Evolutionary conservation across 1,139 yeast genomes (phyloP).

Genomic region (Citeromyces hawaiiensis): DNA sequence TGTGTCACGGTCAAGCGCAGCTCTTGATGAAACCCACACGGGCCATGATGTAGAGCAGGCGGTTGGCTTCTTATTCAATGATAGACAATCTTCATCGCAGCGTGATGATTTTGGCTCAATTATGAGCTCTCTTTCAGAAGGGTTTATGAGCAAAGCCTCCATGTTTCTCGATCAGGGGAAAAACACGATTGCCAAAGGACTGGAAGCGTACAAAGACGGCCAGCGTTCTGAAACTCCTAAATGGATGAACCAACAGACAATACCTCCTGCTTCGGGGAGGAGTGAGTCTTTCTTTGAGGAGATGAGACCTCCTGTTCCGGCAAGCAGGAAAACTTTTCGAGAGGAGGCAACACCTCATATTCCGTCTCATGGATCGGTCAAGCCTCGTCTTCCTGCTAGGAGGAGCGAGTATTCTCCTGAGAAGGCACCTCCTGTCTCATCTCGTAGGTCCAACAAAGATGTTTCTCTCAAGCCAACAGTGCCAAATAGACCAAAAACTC

Average conservation of each 20-base stretch:
- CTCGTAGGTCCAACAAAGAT: background rate
- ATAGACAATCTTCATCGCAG: conserved; percentile 3
- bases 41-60: conserved; percentile 57
- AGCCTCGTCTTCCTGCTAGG: conserved; percentile 7
- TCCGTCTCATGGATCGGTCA: conserved; percentile 2
- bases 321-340: too few relatives aligned
- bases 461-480: too few relatives aligned
- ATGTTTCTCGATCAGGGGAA: conserved; percentile 46
- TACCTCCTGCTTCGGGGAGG: conserved; percentile 13
- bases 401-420: conserved; percentile 4
- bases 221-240: conserved; percentile 34
- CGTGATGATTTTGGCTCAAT: conserved; percentile 24
- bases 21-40: conserved; percentile 35
- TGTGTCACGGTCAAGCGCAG: conserved; percentile 44
- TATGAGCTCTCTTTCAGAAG: conserved; percentile 49
- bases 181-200: conserved; percentile 48
- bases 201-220: conserved; percentile 41
- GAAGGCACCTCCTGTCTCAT: too few relatives aligned
- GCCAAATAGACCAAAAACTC: background rate
- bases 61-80: conserved; percentile 50
- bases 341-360: conserved; percentile 22
- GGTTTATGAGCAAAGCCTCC: conserved; percentile 52
- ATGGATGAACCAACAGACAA: conserved; percentile 54
- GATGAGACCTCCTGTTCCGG: conserved; percentile 19
- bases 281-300: too few relatives aligned